These are phyloP conservation scores for Scenedesmus sp. DNA, from an alignment of 163 green algal genomes.

Conservation along the genomic window DNA sequence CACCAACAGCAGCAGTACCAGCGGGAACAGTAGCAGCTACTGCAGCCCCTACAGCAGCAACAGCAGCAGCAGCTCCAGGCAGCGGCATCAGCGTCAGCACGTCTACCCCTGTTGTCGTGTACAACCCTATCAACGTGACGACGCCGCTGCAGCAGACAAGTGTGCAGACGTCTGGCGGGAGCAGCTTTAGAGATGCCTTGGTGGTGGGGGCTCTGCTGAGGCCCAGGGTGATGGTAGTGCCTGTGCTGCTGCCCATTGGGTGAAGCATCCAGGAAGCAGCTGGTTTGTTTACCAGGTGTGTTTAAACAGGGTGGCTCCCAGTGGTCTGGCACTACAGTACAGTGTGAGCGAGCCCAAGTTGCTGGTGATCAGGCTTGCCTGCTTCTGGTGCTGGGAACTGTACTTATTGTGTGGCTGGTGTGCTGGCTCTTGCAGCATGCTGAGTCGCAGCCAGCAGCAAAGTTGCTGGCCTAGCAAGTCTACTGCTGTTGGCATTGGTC, in stretches of 20 bases:
- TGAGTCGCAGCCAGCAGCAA: no score
- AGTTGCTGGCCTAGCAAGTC: no score
- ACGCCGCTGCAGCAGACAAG: conserved; percentile 32
- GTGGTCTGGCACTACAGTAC: no score
- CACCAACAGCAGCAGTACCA: background rate
- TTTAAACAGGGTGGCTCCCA: no score
- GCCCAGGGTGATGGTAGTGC: conserved; percentile 25
- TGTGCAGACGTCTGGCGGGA: conserved; percentile 20
- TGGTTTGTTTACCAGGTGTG: no score
- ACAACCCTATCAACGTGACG: conserved; percentile 36
- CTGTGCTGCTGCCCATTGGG: conserved; percentile 1
- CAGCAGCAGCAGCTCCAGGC: background rate
- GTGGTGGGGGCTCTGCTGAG: background rate
- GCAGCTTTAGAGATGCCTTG: background rate
- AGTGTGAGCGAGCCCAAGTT: no score
- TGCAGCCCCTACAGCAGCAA: background rate
- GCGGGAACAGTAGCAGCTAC: background rate
- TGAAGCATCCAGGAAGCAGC: background rate
- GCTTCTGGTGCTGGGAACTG: no score
- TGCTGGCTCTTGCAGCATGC: no score
- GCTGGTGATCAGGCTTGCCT: no score
- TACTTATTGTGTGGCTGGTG: no score
- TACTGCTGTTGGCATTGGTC: no score
- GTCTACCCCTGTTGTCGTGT: conserved; percentile 14
- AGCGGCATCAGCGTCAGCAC: conserved; percentile 22